phyloP scores from a whole-genome alignment of 1,139 yeast genomes.

The Saccharomyces pastorianus region DNA sequence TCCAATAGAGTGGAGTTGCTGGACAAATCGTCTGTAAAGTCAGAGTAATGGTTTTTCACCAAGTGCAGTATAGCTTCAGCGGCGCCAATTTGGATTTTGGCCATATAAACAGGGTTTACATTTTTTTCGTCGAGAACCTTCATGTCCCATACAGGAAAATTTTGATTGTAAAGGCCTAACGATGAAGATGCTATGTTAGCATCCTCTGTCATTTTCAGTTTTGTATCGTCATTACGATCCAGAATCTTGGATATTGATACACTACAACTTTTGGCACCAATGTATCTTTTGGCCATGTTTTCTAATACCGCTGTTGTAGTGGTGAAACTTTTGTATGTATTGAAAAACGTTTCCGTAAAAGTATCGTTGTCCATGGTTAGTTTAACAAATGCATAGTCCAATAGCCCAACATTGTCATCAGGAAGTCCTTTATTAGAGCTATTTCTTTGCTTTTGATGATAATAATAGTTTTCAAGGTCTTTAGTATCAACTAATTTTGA shows the following conservation, averaged over 20 bases:
- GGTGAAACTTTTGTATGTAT: slow-evolving; percentile 57
- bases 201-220: slow-evolving; percentile 5
- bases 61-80: slow-evolving; percentile 69
- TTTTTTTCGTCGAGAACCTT: slow-evolving; percentile 27
- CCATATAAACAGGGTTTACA: slow-evolving; percentile 41
- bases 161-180: neutral
- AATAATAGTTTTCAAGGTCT: slow-evolving; percentile 36
- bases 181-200: slow-evolving; percentile 3
- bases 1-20: slow-evolving; percentile 59
- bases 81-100: slow-evolving; percentile 73
- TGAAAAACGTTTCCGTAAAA: slow-evolving; percentile 56
- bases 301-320: slow-evolving; percentile 45
- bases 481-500: slow-evolving; percentile 39
- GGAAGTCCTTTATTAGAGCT: slow-evolving; percentile 5
- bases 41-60: slow-evolving; percentile 64
- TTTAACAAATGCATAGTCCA: slow-evolving; percentile 36
- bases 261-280: slow-evolving; percentile 55
- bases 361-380: slow-evolving; percentile 51
- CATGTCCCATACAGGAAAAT: slow-evolving; percentile 42
- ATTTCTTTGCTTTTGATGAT: slow-evolving; percentile 21
- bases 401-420: slow-evolving; percentile 20
- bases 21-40: slow-evolving; percentile 61
- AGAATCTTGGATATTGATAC: slow-evolving; percentile 36
- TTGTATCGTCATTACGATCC: slow-evolving; percentile 11
- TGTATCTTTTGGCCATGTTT: slow-evolving; percentile 44